These are phyloP conservation scores for Elasticomyces elasticus DNA, from an alignment of 495 filamentous ascomycete species.

Conservation along the genomic window DNA sequence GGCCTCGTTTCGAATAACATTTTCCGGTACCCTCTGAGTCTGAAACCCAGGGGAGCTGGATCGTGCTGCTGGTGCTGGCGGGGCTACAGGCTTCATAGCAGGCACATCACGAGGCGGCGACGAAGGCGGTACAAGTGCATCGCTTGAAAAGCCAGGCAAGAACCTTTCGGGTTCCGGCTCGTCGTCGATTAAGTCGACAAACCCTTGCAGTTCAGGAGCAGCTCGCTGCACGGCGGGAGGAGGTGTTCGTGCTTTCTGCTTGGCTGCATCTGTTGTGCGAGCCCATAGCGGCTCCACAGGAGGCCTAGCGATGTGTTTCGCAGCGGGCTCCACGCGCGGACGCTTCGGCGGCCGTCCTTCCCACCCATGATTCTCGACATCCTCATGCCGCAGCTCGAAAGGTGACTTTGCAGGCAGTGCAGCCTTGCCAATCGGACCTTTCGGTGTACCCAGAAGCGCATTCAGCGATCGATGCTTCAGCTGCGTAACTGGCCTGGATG, in stretches of 20 bases:
- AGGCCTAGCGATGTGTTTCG: not conserved
- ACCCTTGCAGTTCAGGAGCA: not conserved
- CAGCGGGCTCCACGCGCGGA: slow-evolving; percentile 27
- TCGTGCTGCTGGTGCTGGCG: not conserved
- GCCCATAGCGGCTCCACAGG: slow-evolving; percentile 15
- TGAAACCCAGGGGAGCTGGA: slow-evolving; percentile 19
- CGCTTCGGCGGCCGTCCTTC: slow-evolving; percentile 39
- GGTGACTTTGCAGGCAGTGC: slow-evolving; percentile 37
- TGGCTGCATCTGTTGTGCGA: slow-evolving; percentile 15
- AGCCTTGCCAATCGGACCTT: slow-evolving; percentile 38
- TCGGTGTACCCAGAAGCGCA: slow-evolving; percentile 47
- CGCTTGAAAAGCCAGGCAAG: slow-evolving; percentile 22
- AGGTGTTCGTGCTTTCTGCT: slow-evolving; percentile 4
- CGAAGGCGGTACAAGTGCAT: slow-evolving; percentile 12
- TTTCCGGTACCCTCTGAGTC: slow-evolving; percentile 2
- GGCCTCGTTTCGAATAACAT: not conserved
- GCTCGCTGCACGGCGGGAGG: not conserved
- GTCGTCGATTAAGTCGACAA: slow-evolving; percentile 26
- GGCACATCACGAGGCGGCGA: not conserved
- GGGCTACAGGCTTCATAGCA: too few species aligned
- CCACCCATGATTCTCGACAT: slow-evolving; percentile 20
- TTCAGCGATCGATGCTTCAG: slow-evolving; percentile 46
- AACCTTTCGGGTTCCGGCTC: slow-evolving; percentile 21
- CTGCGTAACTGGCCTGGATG: slow-evolving; percentile 19
- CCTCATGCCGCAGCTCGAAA: slow-evolving; percentile 37